phyloP scores from a whole-genome alignment of 1,284 basidiomycete species.

The Grifola frondosa region DNA sequence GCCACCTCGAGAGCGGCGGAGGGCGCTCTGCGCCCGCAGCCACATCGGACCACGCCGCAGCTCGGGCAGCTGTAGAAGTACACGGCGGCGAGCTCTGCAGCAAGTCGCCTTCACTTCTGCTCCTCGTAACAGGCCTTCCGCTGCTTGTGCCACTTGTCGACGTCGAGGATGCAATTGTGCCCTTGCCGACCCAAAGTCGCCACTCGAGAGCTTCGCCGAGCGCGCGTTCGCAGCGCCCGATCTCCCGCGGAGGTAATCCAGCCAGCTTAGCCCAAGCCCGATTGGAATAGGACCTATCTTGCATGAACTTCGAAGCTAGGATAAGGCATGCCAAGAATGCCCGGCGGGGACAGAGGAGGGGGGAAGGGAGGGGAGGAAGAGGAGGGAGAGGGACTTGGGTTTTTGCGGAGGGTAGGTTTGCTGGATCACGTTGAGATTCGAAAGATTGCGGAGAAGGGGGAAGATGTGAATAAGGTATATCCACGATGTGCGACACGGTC shows the following conservation, averaged over 20 bases:
- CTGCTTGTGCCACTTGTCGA: slow-evolving; percentile 7
- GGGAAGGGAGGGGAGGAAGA: slow-evolving; percentile 62
- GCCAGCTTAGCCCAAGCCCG: slow-evolving; percentile 89
- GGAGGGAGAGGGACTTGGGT: slow-evolving; percentile 38
- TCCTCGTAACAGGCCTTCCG: slow-evolving; percentile 21
- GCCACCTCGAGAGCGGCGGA: slow-evolving; percentile 14
- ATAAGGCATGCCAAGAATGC: slow-evolving; percentile 88
- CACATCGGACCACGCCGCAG: slow-evolving; percentile 11
- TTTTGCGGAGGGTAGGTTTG: slow-evolving; percentile 9
- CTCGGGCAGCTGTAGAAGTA: slow-evolving; percentile 19
- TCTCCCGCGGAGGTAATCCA: slow-evolving; percentile 74
- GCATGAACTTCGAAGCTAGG: slow-evolving; percentile 87
- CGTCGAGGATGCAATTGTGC: slow-evolving; percentile 11
- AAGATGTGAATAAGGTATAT: too few species aligned
- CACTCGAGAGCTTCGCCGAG: slow-evolving; percentile 78
- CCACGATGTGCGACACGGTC: too few species aligned
- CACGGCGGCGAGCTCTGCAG: slow-evolving; percentile 8
- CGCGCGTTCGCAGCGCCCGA: slow-evolving; percentile 78
- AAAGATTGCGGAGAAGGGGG: background rate
- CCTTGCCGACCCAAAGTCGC: slow-evolving; percentile 82
- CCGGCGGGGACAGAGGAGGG: slow-evolving; percentile 82
- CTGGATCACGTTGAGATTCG: too few species aligned
- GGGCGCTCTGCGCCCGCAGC: slow-evolving; percentile 3
- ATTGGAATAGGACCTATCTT: slow-evolving; percentile 92
- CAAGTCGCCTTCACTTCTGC: slow-evolving; percentile 25